Evolutionary conservation across 768 basidiomycete species (phyloP), one percentile per base, ranked within the genome.

Genomic region (Leccinum barrowsii): DNA sequence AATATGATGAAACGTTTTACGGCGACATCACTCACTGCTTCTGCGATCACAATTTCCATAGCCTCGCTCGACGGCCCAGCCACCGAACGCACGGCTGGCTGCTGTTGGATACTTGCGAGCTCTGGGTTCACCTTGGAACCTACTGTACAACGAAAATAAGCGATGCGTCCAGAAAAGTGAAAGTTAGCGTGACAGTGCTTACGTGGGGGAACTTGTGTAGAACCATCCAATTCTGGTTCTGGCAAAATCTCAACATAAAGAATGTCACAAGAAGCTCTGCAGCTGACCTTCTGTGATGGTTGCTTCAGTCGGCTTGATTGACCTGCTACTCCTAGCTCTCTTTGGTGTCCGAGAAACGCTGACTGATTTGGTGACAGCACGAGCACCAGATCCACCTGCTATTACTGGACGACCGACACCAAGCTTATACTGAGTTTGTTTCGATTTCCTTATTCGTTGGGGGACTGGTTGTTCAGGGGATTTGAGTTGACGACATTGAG

Each of bases 361-460:
- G 32, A 77, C 64, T 0, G 87, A 81, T 68, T 81, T 86, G 7
- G 88, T 89, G 24, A 87, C 73, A 42, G 78, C 73, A 55, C 90
- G 82, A 22, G 89, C 80, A 17, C 89, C 89, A 17, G 75, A 72
- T 24, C 89, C 89, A 26, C 88, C 89, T 32, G 81, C 86, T 17
- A 77, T 76, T 7, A 78, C 76, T 8, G 90, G 90, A 63, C 85
- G 79, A 2, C 90, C 90, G 13, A 90, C 83, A 52, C 90, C 90
- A 17, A 92, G 77, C 61, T 77, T 78, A 44, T 79, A 81, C 70
- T 90, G 90, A 4, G 82, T 78, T 52, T 89, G 87, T 69, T 85
- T 89, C 12, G 88, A 85, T 66, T 89, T 89, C 56, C 87, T 79
- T 30, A 83, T 82, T 11, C 87, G 66, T 24, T 71, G 72, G 13